phyloP scores from a whole-genome alignment of 2,329 filamentous ascomycete species.

The Exophiala sideris region DNA sequence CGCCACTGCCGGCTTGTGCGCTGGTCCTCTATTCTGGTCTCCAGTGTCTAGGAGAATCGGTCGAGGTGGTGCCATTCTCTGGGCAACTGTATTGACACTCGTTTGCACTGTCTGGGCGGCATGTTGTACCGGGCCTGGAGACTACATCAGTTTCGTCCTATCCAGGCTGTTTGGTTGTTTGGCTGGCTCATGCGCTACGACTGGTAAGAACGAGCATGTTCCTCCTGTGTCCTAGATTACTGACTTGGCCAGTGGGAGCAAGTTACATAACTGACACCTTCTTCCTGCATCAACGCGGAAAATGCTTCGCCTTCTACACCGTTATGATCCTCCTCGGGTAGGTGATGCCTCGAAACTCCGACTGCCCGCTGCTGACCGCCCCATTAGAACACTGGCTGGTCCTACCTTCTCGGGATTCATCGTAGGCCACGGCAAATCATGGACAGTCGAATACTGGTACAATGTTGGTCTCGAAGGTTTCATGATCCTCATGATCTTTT shows the following conservation, averaged over 20 bases:
- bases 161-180: constrained; percentile 24
- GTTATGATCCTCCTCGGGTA: constrained; percentile 38
- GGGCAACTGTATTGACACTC: constrained; percentile 25
- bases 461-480: constrained; percentile 38
- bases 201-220: neutral
- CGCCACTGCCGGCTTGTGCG: constrained; percentile 23
- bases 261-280: constrained; percentile 40
- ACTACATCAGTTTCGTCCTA: constrained; percentile 26
- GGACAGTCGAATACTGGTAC: constrained; percentile 45
- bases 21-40: constrained; percentile 25
- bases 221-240: neutral
- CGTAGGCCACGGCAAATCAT: constrained; percentile 32
- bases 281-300: constrained; percentile 43
- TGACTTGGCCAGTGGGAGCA: neutral
- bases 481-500: constrained; percentile 35
- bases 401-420: constrained; percentile 41
- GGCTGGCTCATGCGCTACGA: constrained; percentile 1
- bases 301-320: constrained; percentile 39
- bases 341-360: constrained; percentile 23
- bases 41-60: constrained; percentile 24
- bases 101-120: constrained; percentile 29
- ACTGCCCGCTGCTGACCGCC: constrained; percentile 26
- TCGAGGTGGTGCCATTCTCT: constrained; percentile 27
- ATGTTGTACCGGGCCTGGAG: constrained; percentile 24
- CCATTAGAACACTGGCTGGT: neutral